phyloP scores from a whole-genome alignment of 2,329 filamentous ascomycete species.

The Hypocreales sp. region DNA sequence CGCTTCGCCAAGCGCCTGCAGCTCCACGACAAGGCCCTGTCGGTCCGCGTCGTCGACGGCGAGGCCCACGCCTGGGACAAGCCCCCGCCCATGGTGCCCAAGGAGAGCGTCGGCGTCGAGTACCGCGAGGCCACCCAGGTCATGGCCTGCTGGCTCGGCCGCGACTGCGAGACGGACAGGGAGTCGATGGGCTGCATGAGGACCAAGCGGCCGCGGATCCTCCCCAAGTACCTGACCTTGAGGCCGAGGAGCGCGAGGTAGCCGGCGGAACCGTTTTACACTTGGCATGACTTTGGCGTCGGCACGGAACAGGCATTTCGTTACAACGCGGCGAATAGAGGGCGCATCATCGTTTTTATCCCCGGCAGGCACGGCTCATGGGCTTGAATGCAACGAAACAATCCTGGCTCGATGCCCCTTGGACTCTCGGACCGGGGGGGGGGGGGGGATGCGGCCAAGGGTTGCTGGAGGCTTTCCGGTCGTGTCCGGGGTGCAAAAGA shows the following conservation, averaged over 20 bases:
- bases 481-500: too few relatives aligned
- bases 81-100: conserved; percentile 26
- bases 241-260: conserved; percentile 16
- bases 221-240: conserved; percentile 14
- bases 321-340: too few relatives aligned
- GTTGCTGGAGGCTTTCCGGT: too few relatives aligned
- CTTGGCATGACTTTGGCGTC: too few relatives aligned
- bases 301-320: too few relatives aligned
- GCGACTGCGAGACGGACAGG: conserved; percentile 18
- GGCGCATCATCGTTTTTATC: too few relatives aligned
- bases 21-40: conserved; percentile 15
- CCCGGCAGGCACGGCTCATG: too few relatives aligned
- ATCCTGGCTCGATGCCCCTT: too few relatives aligned
- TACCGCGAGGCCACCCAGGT: conserved; percentile 26
- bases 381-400: too few relatives aligned
- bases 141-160: conserved; percentile 25
- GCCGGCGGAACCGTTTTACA: too few relatives aligned
- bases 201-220: conserved; percentile 14
- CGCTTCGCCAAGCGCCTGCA: conserved; percentile 43
- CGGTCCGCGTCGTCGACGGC: conserved; percentile 25
- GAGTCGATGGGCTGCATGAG: conserved; percentile 19
- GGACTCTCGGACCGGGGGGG: too few relatives aligned
- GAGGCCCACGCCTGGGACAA: conserved; percentile 35
- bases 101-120: conserved; percentile 27
- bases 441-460: too few relatives aligned